Evolutionary conservation across 306 rosid genomes (phyloP), one percentile per base, ranked within the genome.

Genomic region (Quercus robur): DNA sequence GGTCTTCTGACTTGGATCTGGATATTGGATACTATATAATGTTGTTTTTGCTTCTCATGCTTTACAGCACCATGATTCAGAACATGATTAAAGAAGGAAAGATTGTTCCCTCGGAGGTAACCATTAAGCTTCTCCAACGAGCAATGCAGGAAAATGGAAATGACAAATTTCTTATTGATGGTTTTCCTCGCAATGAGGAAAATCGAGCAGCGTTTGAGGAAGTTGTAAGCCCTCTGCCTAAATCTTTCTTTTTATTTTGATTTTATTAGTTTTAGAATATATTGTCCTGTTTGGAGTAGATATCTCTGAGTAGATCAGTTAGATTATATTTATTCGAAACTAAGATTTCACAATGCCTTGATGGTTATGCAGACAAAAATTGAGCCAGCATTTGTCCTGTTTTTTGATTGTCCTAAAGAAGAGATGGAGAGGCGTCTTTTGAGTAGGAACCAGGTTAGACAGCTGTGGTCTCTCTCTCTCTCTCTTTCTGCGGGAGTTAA

Each of bases 181-280:
- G 99, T 73, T 96, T 96, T 84, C 99, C 99, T 66, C 99, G 99
- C 63, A 93, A 96, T 76, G 98, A 96, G 88, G 99, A 96, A 91
- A 96, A 93, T 79, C 99, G 97, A 82, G 98, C 98, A 41, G 99
- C 99, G 57, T 96, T 96, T 85, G 99, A 96, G 87, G 84, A 78
- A 5, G 98, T 91, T 84, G 99, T 95, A 82, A 86, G 89, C 64
- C 81, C 20, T 75, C 66, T 61, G 52, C 67, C 68, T 23, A 63
- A 66, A 8, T 61, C 14, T 67, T 20, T 26, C 62, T 66, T 44
- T 23, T 75, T 59, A 19, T 25, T 61, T 62, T 19, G 15, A 63
- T 12, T 62, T 56, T 74, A 30, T 66, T 26, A 52, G 10, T 49
- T 51, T 38, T 19, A 18, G 30, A 25, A 21, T 1, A 77, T 23